Base-by-base conservation (phyloP, 768 basidiomycete genomes). In the Coprinopsis sp. region DNA sequence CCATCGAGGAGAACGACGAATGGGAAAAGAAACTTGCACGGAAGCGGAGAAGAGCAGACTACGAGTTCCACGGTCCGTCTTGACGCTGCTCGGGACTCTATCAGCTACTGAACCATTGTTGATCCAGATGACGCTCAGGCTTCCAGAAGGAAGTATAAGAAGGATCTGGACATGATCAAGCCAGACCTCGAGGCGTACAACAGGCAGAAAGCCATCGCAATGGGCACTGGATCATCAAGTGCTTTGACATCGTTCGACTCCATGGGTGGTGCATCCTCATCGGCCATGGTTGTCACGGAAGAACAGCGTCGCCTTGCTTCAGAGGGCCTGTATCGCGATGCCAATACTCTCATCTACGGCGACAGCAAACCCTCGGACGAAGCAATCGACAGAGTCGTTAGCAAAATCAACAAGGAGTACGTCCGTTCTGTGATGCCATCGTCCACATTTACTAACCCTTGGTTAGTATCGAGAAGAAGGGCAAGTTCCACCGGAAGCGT, bases 351-450 rank as follows among this genome's bases (percentile, higher is more conserved):
- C 19, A 74, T 91, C 10, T 99, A 98, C 60, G 95, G 90, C 2
- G 94, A 98, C 64, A 91, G 79, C 72, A 96, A 95, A 59, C 96
- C 96, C 3, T 80, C 77, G 16, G 95, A 99, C 58, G 96, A 98
- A 34, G 93, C 91, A 4, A 91, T 98, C 49, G 96, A 99, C 65
- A 70, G 89, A 30, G 85, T 98, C 19, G 83, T 94, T 28, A 70
- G 79, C 52, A 94, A 97, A 69, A 83, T 99, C 55, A 98, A 97
- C 60, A 74, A 74, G 65, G 96, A 97, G 95, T 91, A 63, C 50
- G 93, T 81, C 18, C 31, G 39, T 38, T 51, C 18, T 18, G 13
- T 40, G 13, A 5, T 45, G 6, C 16, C 19, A 4, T 18, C 25
- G 31, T 29, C 12, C 46, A 25, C 22, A 37, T n/a, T 14, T 18